These are phyloP conservation scores for Trichoderma harzianum DNA, from an alignment of 2,329 filamentous ascomycete genomes.

Conservation along the genomic window DNA sequence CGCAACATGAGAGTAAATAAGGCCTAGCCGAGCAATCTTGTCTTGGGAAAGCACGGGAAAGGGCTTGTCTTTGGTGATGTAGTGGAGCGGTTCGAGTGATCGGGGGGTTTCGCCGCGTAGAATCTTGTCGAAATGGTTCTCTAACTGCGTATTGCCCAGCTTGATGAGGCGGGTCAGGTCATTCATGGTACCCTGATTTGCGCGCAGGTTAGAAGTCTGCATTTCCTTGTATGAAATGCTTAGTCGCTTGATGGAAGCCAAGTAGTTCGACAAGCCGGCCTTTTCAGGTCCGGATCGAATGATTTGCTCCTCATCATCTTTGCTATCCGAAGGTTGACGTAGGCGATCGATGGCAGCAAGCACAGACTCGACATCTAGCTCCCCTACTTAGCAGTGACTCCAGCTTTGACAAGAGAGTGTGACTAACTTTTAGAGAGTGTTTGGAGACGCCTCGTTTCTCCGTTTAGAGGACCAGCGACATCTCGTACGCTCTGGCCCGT, in stretches of 20 bases:
- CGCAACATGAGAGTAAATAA: slow-evolving; percentile 75
- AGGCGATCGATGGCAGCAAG: slow-evolving; percentile 84
- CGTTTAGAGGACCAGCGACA: slow-evolving; percentile 87
- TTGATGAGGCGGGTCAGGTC: slow-evolving; percentile 77
- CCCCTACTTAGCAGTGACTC: slow-evolving; percentile 19
- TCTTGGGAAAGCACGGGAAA: slow-evolving; percentile 81
- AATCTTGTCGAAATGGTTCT: slow-evolving; percentile 76
- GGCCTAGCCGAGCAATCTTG: slow-evolving; percentile 68
- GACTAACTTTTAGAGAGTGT: slow-evolving; percentile 72
- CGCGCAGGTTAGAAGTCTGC: slow-evolving; percentile 82
- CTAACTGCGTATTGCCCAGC: slow-evolving; percentile 76
- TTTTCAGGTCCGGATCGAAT: slow-evolving; percentile 84
- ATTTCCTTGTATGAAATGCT: slow-evolving; percentile 81
- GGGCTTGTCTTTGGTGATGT: slow-evolving; percentile 80
- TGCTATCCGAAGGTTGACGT: slow-evolving; percentile 86
- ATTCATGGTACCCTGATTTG: slow-evolving; percentile 83
- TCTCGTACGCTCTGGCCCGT: slow-evolving; percentile 89
- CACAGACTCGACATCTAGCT: slow-evolving; percentile 75
- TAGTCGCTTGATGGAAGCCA: slow-evolving; percentile 84
- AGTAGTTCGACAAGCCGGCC: slow-evolving; percentile 77
- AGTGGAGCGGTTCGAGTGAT: slow-evolving; percentile 85
- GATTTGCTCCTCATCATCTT: slow-evolving; percentile 86
- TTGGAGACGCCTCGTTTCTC: slow-evolving; percentile 86
- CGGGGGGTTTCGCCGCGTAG: slow-evolving; percentile 72
- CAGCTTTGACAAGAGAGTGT: slow-evolving; percentile 17